Base-by-base conservation (phyloP, 371 early-diverging fungal species). In the Dichotomocladium elegans region DNA sequence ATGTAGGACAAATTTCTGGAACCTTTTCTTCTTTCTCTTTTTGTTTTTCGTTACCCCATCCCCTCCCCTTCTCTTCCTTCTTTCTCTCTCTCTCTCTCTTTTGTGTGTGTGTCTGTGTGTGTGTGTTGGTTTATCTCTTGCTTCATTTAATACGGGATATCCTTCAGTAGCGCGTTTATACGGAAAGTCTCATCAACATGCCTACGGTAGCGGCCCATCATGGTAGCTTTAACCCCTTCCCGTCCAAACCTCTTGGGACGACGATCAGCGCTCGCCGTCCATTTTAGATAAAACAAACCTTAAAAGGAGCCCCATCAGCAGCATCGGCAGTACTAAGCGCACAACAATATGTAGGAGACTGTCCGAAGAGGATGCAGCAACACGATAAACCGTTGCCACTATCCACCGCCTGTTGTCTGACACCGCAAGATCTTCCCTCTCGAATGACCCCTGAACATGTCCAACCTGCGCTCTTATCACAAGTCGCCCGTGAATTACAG, bases 391-490 rank as follows among this genome's bases (percentile, higher is more conserved):
- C 37, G 21, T 17, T 37, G 17, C 37, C 15, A n/a, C 37, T 37
- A 37, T 37, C 37, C n/a, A 21, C 5, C 37, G 21, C n/a, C 37
- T 21, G 2, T 17, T n/a, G 4, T 17, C 37, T 0, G 21, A 21
- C 10, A 37, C 17, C 8, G 21, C n/a, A 17, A 10, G 37, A 37
- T 37, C n/a, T 37, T 21, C 37, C 37, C 15, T 17, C 17, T 37
- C 37, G 37, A n/a, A 37, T 37, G 21, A 37, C 25, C n/a, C 29
- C 35, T 3, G 6, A 49, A 11, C 25, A 15, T 21, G 29, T 71
- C 58, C 68, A 72, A 51, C 88, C 92, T 2, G 93, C 92, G 2
- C 66, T 94, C 44, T 72, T 94, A 11, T 90, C 91, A 3, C 69
- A 77, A 51, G 88, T 94, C 6, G 92, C 92, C 3, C 66, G 70